Conservation (phyloP, 2,329 filamentous ascomycete genomes). For the Colletotrichum tabaci region DNA sequence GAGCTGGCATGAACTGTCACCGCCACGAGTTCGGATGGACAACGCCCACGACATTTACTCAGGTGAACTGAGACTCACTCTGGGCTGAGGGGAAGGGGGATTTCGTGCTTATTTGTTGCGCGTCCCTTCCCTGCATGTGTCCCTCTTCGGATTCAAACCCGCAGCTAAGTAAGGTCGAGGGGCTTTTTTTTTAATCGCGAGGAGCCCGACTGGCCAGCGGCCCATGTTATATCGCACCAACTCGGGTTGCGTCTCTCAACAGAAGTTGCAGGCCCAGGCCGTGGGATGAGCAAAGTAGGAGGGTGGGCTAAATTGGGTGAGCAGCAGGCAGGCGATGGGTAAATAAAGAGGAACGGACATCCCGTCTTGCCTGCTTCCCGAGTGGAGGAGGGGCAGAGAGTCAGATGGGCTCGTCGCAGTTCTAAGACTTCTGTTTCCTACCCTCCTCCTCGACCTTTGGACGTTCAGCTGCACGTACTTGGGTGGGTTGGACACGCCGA, state of each 20-base stretch:
- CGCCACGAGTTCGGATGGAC: conserved; percentile 19
- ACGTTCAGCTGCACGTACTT: not conserved
- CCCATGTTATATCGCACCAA: conserved; percentile 8
- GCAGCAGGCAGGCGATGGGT: conserved; percentile 5
- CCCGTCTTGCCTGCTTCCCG: conserved; percentile 26
- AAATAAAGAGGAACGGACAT: conserved; percentile 35
- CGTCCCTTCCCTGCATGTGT: conserved; percentile 24
- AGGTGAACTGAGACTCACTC: conserved; percentile 2
- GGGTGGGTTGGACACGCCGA: not conserved
- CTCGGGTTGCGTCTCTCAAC: conserved; percentile 27
- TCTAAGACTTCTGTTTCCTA: conserved; percentile 4
- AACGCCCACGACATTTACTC: not conserved
- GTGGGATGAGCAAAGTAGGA: conserved; percentile 13
- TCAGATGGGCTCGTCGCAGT: not conserved
- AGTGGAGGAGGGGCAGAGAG: not conserved
- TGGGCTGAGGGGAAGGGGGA: not conserved
- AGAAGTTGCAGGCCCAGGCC: conserved; percentile 3
- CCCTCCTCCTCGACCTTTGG: not conserved
- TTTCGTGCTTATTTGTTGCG: conserved; percentile 18
- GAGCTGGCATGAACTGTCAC: conserved; percentile 9
- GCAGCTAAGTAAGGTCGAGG: conserved; percentile 5
- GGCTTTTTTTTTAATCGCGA: conserved; percentile 12
- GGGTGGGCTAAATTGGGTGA: conserved; percentile 28
- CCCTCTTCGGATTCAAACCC: conserved; percentile 15
- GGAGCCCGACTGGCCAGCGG: conserved; percentile 29